Conservation (phyloP, 768 basidiomycete species). For the Rhodotorula graminis region DNA sequence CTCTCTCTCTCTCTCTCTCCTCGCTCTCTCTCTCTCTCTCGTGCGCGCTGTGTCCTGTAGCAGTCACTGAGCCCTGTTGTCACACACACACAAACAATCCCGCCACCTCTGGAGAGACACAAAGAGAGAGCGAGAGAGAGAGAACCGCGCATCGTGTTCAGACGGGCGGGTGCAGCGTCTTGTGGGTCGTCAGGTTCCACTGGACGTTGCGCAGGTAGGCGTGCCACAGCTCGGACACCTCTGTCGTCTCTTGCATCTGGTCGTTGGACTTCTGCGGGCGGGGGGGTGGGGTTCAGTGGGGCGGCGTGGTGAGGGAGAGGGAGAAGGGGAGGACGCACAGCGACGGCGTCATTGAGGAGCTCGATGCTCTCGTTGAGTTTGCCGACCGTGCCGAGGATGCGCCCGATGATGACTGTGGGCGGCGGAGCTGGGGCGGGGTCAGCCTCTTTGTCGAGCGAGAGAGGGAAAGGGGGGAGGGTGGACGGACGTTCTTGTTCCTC, state of each 20-base stretch:
- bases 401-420: constrained; percentile 18
- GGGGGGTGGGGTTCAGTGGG: neutral
- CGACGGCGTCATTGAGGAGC: constrained; percentile 34
- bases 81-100: too few relatives aligned
- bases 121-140: too few relatives aligned
- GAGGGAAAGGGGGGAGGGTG: neutral
- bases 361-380: constrained; percentile 43
- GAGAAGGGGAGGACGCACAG: constrained; percentile 16
- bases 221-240: constrained; percentile 38
- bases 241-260: constrained; percentile 36
- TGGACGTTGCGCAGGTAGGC: constrained; percentile 40
- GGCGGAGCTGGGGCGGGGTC: neutral
- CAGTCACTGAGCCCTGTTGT: too few relatives aligned
- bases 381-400: constrained; percentile 39
- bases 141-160: too few relatives aligned
- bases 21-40: neutral
- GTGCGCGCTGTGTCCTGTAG: too few relatives aligned
- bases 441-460: neutral
- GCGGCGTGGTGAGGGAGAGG: neutral
- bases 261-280: constrained; percentile 36
- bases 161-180: constrained; percentile 23
- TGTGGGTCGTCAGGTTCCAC: constrained; percentile 33
- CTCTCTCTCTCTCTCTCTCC: too few relatives aligned
- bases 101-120: too few relatives aligned
- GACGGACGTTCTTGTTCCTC: constrained; percentile 34